These are phyloP conservation scores for Delonix regia DNA, from an alignment of 306 rosid species.

Conservation along the genomic window DNA sequence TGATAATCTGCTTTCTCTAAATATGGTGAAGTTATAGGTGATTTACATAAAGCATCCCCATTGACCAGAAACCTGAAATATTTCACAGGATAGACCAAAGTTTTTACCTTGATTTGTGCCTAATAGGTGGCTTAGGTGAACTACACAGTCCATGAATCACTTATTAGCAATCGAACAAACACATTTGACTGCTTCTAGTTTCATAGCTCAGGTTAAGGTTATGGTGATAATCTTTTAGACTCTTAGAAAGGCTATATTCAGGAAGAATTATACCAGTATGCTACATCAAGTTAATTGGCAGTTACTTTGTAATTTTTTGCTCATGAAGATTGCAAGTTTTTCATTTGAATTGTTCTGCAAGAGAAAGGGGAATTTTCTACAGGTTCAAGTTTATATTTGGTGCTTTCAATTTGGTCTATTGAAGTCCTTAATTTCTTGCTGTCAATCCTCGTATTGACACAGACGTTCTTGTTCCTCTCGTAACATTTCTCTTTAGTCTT, in stretches of 20 bases:
- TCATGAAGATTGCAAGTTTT: neutral
- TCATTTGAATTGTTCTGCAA: constrained; percentile 1
- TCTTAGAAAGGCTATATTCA: neutral
- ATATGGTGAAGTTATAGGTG: neutral
- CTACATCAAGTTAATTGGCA: neutral
- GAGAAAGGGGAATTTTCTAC: neutral
- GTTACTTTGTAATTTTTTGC: neutral
- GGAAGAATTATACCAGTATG: constrained; percentile 3
- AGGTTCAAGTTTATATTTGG: neutral
- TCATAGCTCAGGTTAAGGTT: neutral
- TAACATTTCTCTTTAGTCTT: neutral
- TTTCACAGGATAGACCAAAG: constrained; percentile 21
- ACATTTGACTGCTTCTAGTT: constrained; percentile 12
- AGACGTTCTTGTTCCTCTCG: constrained; percentile 2
- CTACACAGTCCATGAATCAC: neutral
- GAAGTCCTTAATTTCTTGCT: neutral
- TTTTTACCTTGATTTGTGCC: neutral
- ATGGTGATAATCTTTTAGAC: neutral
- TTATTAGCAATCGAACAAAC: constrained; percentile 13
- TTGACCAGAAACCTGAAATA: neutral
- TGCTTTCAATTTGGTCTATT: neutral
- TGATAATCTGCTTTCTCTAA: constrained; percentile 5
- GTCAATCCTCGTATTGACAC: neutral
- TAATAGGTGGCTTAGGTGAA: constrained; percentile 20
- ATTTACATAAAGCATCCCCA: neutral